A percentile compares a stretch with the other conserved stretches of the same genome.
These are phyloP conservation scores for Babesia bovis DNA, from an alignment of 169 alveolate species.

Conservation along the genomic window DNA sequence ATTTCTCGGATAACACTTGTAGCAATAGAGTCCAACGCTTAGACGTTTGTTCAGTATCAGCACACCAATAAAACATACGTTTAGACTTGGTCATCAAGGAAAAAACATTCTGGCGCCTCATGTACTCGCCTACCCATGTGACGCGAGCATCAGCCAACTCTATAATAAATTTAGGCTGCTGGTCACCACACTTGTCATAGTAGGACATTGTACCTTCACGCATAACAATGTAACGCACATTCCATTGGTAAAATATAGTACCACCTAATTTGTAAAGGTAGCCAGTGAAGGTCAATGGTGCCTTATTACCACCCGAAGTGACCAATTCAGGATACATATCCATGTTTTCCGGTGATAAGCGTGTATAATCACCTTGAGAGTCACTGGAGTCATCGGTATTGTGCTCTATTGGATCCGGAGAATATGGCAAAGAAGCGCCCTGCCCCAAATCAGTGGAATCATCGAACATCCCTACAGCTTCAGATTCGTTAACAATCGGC, in stretches of 20 bases:
- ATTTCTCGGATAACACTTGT: conserved; percentile 56
- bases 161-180: conserved; percentile 55
- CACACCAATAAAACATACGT: conserved; percentile 52
- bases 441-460: background rate
- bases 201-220: conserved; percentile 47
- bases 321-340: background rate
- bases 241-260: conserved; percentile 58
- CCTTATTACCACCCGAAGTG: background rate
- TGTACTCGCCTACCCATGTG: conserved; percentile 72
- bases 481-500: background rate
- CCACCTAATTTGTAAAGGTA: conserved; percentile 64
- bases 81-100: conserved; percentile 39
- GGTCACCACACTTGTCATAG: conserved; percentile 47
- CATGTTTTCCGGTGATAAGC: background rate
- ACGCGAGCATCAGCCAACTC: conserved; percentile 48
- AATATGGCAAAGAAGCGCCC: background rate
- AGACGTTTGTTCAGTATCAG: conserved; percentile 49
- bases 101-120: conserved; percentile 64
- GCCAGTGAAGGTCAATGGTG: conserved; percentile 59
- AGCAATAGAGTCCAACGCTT: conserved; percentile 69
- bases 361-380: background rate
- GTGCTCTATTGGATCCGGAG: background rate
- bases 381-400: background rate
- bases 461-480: background rate
- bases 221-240: conserved; percentile 52